Evolutionary conservation across 2,329 filamentous ascomycete genomes (phyloP), one percentile per base, ranked within the genome.

Genomic region (Microsporum ferrugineum): DNA sequence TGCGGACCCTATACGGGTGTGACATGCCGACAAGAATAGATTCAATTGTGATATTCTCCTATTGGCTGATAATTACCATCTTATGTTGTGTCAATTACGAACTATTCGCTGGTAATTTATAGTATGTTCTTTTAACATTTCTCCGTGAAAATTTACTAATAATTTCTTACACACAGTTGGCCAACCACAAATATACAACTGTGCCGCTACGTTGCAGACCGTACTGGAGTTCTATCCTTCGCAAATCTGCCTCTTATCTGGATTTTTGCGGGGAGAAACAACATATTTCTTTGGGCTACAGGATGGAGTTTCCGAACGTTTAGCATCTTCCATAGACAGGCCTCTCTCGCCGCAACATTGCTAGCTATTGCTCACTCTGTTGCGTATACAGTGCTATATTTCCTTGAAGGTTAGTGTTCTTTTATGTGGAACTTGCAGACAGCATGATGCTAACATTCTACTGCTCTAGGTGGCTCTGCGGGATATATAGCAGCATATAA

Each of bases 271-370:
- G 82, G 83, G 68, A 77, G 86, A 7, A 89, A 88, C 63, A 87
- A 88, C 58, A 67, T 84, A 0, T 77, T 88, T 14, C 74, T 87
- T 60, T 86, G 83, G 83, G 68, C 84, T 0, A 88, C 86, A 0
- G 85, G 85, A 0, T 88, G 86, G 85, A 83, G 82, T 8, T 88
- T 86, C 68, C 78, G 79, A 1, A 84, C 83, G 0, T 88, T 84
- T 67, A 88, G 83, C 65, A 79, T 83, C 45, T 87, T 88, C 59
- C 86, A 88, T 70, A 81, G 86, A 0, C 85, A 84, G 77, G 77
- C 85, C 2, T 85, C 86, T 0, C 77, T 85, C 17, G 76, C 87
- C 1, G 79, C 84, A 4, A 85, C 84, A 0, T 61, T 84, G 0
- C 79, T 87, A 65, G 85, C 84, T 1, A 76, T 87, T 1, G 69